These are phyloP conservation scores for Dactylis glomerata DNA, from an alignment of 176 grass and related monocot genomes.

Conservation along the genomic window DNA sequence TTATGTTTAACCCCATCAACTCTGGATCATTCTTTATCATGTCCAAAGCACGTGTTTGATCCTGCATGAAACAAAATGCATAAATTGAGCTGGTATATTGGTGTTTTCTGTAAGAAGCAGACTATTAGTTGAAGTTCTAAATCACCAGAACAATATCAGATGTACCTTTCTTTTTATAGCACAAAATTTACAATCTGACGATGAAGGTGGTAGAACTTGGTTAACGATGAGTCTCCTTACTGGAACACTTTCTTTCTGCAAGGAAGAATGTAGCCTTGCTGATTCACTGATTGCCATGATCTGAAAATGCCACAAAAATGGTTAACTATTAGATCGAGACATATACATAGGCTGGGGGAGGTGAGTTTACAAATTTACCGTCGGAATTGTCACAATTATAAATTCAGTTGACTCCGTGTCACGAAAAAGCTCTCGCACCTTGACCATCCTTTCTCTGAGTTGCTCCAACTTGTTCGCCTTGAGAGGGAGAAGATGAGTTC, in stretches of 20 bases:
- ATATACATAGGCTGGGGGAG: neutral
- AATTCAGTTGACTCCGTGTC: slow-evolving; percentile 87
- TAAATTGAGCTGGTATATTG: neutral
- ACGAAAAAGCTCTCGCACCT: slow-evolving; percentile 89
- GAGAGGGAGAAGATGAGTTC: neutral
- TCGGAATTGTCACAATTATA: slow-evolving; percentile 96
- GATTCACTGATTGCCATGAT: slow-evolving; percentile 95
- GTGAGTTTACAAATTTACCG: slow-evolving; percentile 41
- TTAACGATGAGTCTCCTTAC: slow-evolving; percentile 88
- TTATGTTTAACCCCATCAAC: slow-evolving; percentile 62
- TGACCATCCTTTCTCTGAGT: slow-evolving; percentile 86
- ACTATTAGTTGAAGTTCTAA: neutral
- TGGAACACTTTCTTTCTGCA: slow-evolving; percentile 91
- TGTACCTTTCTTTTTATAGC: slow-evolving; percentile 98
- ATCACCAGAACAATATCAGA: neutral
- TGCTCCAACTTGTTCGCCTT: slow-evolving; percentile 89
- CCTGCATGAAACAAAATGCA: slow-evolving; percentile 44
- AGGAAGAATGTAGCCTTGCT: slow-evolving; percentile 67
- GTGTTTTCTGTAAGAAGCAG: neutral
- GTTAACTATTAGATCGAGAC: neutral
- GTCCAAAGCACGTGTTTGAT: slow-evolving; percentile 87
- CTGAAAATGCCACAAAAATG: slow-evolving; percentile 33
- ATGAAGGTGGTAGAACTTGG: slow-evolving; percentile 87
- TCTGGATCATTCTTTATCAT: slow-evolving; percentile 78
- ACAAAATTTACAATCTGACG: slow-evolving; percentile 94